A percentile compares a stretch with the other conserved stretches of the same genome.
Conservation (phyloP, 78 protist species). For the Protostelium mycophagum region DNA sequence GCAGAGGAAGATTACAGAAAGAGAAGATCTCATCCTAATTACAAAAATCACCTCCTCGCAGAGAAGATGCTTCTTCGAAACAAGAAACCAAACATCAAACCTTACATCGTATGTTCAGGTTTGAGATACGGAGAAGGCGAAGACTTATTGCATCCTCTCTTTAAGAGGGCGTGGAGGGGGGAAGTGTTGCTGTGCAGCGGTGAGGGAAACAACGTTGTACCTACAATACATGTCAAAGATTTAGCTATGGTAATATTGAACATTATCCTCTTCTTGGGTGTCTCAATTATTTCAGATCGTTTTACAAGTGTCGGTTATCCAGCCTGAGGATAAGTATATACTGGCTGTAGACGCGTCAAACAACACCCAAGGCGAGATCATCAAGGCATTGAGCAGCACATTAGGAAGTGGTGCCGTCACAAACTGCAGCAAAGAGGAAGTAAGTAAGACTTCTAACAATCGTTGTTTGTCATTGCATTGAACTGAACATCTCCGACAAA, state of each 20-base stretch:
- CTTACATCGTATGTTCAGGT: slow-evolving; percentile 23
- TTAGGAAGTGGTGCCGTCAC: slow-evolving; percentile 34
- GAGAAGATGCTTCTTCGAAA: slow-evolving; percentile 32
- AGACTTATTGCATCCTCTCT: slow-evolving; percentile 29
- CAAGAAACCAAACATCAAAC: background rate
- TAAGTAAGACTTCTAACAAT: background rate
- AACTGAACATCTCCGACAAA: no score
- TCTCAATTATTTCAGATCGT: background rate
- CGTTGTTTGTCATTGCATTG: no score
- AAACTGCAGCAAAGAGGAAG: background rate
- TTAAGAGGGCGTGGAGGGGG: slow-evolving; percentile 30
- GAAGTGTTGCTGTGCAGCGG: slow-evolving; percentile 8
- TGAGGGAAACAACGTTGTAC: slow-evolving; percentile 40
- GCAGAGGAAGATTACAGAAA: slow-evolving; percentile 42
- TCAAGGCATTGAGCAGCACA: background rate
- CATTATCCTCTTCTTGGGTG: background rate
- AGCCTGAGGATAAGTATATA: slow-evolving; percentile 12
- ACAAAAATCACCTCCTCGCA: background rate
- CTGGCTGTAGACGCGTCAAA: slow-evolving; percentile 34
- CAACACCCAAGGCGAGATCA: slow-evolving; percentile 6
- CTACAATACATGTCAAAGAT: slow-evolving; percentile 54
- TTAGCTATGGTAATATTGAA: background rate
- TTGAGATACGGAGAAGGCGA: slow-evolving; percentile 60
- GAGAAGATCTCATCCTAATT: slow-evolving; percentile 49
- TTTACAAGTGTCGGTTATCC: background rate